These are phyloP conservation scores for Purpureocillium lavendulum DNA, from an alignment of 2,329 filamentous ascomycete genomes.

Conservation along the genomic window DNA sequence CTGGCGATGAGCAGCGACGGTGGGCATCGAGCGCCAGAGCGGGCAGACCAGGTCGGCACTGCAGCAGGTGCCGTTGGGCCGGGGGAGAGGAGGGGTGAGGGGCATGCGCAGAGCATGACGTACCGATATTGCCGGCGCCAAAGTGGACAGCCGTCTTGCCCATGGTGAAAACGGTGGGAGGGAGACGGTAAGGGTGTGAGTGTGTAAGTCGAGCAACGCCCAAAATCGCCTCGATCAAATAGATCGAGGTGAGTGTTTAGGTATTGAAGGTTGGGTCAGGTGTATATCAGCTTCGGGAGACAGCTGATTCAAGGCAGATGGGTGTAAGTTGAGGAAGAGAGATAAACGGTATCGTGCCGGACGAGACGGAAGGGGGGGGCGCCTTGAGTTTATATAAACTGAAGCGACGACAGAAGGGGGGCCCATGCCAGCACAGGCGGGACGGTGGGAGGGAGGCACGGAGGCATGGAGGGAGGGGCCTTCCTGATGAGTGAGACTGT, in stretches of 20 bases:
- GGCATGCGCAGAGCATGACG: conserved; percentile 12
- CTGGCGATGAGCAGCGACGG: too few species aligned
- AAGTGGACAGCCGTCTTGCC: conserved; percentile 73
- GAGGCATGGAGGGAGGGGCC: not conserved
- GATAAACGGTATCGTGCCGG: not conserved
- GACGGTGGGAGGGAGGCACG: not conserved
- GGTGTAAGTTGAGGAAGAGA: not conserved
- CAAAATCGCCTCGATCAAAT: too few species aligned
- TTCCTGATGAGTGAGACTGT: not conserved
- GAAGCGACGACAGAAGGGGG: not conserved
- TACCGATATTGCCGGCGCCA: conserved; percentile 76
- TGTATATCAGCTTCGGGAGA: not conserved
- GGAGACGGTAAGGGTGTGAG: not conserved
- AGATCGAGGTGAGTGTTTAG: too few species aligned
- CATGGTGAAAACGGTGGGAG: conserved; percentile 25
- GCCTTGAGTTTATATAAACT: conserved; percentile 1
- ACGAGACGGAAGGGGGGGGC: not conserved
- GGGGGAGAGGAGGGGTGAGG: not conserved
- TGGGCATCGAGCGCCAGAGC: not conserved
- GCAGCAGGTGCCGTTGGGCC: not conserved
- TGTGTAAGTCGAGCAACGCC: too few species aligned
- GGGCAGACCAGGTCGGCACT: not conserved
- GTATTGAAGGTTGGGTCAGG: too few species aligned
- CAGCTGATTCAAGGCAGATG: not conserved
- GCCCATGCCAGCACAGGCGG: too few species aligned